These are phyloP conservation scores for Iberis pinnata DNA, from an alignment of 345 rosid species.

Conservation along the genomic window DNA sequence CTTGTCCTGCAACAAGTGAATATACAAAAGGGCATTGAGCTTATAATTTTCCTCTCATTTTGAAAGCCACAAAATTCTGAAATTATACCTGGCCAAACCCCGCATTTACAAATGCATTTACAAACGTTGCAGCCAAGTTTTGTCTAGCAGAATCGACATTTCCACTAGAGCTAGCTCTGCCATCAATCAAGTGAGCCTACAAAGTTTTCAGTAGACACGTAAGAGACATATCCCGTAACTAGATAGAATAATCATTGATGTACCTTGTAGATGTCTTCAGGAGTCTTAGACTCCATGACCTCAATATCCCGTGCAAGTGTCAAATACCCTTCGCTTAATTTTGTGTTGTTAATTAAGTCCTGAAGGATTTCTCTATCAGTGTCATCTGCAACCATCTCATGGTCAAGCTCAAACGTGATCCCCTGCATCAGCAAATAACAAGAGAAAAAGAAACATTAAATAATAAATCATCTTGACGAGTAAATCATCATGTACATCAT, in stretches of 20 bases:
- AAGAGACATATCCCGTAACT: conserved; percentile 2
- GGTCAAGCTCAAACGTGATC: conserved; percentile 58
- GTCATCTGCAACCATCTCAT: conserved; percentile 53
- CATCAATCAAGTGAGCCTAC: conserved; percentile 95
- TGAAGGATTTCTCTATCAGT: conserved; percentile 59
- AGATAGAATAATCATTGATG: conserved; percentile 6
- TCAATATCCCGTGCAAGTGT: conserved; percentile 96
- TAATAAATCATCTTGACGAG: conserved; percentile 2
- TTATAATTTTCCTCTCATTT: neutral
- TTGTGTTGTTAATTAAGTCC: conserved; percentile 71
- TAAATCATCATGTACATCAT: neutral
- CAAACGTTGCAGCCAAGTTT: conserved; percentile 92
- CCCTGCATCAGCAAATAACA: conserved; percentile 45
- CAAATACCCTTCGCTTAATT: conserved; percentile 86
- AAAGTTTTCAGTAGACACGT: conserved; percentile 19
- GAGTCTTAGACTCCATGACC: conserved; percentile 97
- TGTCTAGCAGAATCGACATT: conserved; percentile 90
- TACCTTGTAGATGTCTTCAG: conserved; percentile 96
- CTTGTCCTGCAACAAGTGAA: conserved; percentile 56
- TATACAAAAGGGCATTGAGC: conserved; percentile 6
- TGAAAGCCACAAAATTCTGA: conserved; percentile 5
- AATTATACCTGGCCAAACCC: conserved; percentile 83
- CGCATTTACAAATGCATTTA: conserved; percentile 94
- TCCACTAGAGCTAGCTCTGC: conserved; percentile 66
- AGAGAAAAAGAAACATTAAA: neutral